Evolutionary conservation across 768 basidiomycete genomes (phyloP).

Genomic region (Kwoniella bestiolae): DNA sequence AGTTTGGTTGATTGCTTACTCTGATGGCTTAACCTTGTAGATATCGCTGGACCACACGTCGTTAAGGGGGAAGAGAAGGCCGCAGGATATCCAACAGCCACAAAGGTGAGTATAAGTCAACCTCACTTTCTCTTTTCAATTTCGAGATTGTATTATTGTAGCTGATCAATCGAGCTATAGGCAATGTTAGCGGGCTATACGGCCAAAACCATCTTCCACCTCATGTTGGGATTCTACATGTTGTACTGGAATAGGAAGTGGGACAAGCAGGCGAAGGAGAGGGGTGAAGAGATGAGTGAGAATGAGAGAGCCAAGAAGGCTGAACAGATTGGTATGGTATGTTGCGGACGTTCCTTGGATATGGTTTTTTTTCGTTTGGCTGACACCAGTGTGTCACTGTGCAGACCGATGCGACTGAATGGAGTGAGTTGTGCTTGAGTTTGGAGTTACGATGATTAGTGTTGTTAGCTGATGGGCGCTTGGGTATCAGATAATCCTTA

Average conservation of each 20-base stretch:
- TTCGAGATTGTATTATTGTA: too few relatives aligned
- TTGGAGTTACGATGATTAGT: neutral
- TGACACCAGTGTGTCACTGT: neutral
- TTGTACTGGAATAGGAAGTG: conserved; percentile 52
- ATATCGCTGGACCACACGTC: conserved; percentile 26
- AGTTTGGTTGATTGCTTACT: too few relatives aligned
- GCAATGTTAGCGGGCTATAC: conserved; percentile 52
- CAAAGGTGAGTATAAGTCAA: conserved; percentile 13
- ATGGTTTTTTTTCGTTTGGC: neutral
- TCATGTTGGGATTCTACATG: conserved; percentile 56
- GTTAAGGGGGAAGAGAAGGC: conserved; percentile 33
- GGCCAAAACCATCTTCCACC: conserved; percentile 36
- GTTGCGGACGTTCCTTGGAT: neutral
- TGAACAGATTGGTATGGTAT: conserved; percentile 29
- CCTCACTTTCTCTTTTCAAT: too few relatives aligned
- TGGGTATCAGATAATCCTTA: conserved; percentile 16
- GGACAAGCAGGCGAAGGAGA: conserved; percentile 28
- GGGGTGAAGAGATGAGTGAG: conserved; percentile 17
- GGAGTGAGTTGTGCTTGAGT: conserved; percentile 6
- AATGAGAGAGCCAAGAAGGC: conserved; percentile 64
- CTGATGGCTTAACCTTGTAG: neutral
- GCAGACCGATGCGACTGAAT: conserved; percentile 23
- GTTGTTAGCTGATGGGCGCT: neutral
- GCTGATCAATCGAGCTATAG: conserved; percentile 3
- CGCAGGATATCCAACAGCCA: conserved; percentile 46